Conservation (phyloP, 169 alveolate species). For the Ichthyophthirius multifiliis region DNA sequence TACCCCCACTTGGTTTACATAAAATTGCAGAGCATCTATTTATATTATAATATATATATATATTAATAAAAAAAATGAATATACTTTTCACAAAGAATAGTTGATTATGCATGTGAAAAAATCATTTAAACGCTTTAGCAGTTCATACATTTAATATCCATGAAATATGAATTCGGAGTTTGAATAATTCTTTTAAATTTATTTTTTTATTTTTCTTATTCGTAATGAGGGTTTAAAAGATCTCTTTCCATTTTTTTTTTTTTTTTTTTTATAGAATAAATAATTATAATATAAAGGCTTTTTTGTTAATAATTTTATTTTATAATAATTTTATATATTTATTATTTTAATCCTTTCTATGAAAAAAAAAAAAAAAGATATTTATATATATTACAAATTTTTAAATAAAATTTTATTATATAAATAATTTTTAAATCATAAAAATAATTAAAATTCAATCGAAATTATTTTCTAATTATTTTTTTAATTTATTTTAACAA, state of each 20-base stretch:
- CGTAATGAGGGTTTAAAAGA: conserved; percentile 94
- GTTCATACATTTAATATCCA: conserved; percentile 98
- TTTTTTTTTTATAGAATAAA: too few species aligned
- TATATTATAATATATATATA: not conserved
- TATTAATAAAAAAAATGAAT: not conserved
- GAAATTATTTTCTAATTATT: too few species aligned
- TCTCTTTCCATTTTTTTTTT: conserved; percentile 92
- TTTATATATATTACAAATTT: too few species aligned
- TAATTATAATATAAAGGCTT: too few species aligned
- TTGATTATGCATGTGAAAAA: conserved; percentile 82
- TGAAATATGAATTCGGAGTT: conserved; percentile 97
- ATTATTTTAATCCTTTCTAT: too few species aligned
- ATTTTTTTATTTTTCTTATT: conserved; percentile 93
- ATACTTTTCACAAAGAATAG: conserved; percentile 90
- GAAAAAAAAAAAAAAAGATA: too few species aligned
- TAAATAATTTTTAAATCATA: too few species aligned
- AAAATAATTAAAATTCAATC: too few species aligned
- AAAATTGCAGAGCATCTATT: conserved; percentile 92
- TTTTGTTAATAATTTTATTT: too few species aligned
- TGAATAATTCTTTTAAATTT: conserved; percentile 97
- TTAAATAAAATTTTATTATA: too few species aligned
- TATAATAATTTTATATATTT: too few species aligned
- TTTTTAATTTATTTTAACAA: too few species aligned
- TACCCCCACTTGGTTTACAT: conserved; percentile 98
- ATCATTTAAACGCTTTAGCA: conserved; percentile 94